Conservation (phyloP, 257 asterid genomes). For the Cruciata laevipes region DNA sequence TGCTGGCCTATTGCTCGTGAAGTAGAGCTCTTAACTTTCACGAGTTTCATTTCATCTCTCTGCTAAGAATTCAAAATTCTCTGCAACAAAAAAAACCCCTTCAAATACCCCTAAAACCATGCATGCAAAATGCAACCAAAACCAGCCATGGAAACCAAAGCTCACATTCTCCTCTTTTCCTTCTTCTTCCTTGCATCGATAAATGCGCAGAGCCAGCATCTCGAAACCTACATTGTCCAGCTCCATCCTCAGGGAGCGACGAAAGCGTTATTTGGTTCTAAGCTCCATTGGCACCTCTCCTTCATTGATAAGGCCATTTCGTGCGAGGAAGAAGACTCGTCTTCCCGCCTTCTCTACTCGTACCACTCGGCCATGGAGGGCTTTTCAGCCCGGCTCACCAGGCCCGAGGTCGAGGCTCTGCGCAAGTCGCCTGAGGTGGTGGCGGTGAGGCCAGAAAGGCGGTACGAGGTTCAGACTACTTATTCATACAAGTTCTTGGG, state of each 20-base stretch:
- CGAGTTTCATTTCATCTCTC: constrained; percentile 48
- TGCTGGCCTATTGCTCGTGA: constrained; percentile 43
- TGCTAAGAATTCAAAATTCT: constrained; percentile 14
- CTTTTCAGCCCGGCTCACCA: constrained; percentile 66
- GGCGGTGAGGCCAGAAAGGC: constrained; percentile 58
- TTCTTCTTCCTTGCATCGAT: constrained; percentile 13
- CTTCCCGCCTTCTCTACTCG: constrained; percentile 70
- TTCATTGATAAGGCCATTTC: constrained; percentile 45
- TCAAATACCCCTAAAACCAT: constrained; percentile 57
- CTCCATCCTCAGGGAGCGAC: constrained; percentile 55
- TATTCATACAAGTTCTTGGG: constrained; percentile 81
- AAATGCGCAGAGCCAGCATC: constrained; percentile 26
- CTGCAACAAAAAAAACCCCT: constrained; percentile 22
- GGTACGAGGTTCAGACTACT: constrained; percentile 59
- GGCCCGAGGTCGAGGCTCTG: constrained; percentile 36
- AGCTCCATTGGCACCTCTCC: constrained; percentile 75
- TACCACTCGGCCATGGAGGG: constrained; percentile 75
- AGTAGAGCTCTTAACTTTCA: constrained; percentile 66
- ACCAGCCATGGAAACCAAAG: constrained; percentile 31
- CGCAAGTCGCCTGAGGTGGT: constrained; percentile 39
- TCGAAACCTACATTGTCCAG: constrained; percentile 76
- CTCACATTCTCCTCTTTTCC: constrained; percentile 19
- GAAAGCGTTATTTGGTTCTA: constrained; percentile 39
- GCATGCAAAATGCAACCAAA: constrained; percentile 15
- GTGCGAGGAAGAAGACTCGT: constrained; percentile 30